Evolutionary conservation across 2,329 filamentous ascomycete genomes (phyloP), one percentile per base, ranked within the genome.

Genomic region (Neurospora sp.): DNA sequence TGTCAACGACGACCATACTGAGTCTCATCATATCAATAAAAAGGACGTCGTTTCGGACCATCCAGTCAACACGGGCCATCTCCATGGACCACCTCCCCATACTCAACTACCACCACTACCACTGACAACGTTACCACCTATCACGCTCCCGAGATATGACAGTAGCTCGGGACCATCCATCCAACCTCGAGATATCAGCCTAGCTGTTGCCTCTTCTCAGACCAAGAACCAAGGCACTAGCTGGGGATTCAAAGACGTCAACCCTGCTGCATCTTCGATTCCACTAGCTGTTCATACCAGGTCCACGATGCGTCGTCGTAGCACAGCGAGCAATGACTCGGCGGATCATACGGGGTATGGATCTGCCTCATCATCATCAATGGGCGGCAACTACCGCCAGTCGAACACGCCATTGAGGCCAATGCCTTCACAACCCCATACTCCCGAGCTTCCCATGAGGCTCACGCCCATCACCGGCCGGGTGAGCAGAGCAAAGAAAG

Each of bases 401-500:
- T 75, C 76, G 23, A 77, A 75, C 70, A 76, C 76, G 69, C 76
- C 79, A 38, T 81, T 81, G 76, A 81, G 84, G 71, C 84, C 83
- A 7, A 80, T 83, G 74, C 75, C 79, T 69, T 76, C 78, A 70
- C 75, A 76, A 66, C 71, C 75, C 17, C 36, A 72, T 74, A 46
- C 78, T 66, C 73, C 76, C 52, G 82, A 83, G 52, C 71, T 80
- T 15, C 80, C 81, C 17, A 78, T 85, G 74, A 87, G 84, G 76
- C 78, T 86, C 73, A 88, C 86, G 28, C 86, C 86, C 11, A 85
- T 88, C 72, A 88, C 86, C 38, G 80, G 84, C 23, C 84, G 85
- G 72, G 83, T 87, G 52, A 88, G 86, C 76, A 83, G 85, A 72
- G 86, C 86, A 66, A 87, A 86, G 80, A 88, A 88, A 76, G 86